Conservation (phyloP, 139 green algal genomes). For the Tetradesmus obliquus region DNA sequence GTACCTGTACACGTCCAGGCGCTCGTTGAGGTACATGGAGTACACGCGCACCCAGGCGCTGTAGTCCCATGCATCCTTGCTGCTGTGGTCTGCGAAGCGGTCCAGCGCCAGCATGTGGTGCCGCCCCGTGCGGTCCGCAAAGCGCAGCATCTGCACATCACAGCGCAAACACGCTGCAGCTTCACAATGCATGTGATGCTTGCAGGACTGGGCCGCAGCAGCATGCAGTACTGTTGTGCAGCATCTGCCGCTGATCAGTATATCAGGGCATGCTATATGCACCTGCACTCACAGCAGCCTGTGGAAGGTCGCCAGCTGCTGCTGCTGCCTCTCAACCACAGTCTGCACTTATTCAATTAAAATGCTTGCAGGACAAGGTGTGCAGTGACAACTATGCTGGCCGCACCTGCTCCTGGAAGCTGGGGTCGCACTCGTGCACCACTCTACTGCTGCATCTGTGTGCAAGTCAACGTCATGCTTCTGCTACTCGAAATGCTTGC, state of each 20-base stretch:
- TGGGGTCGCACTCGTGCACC: conserved; percentile 78
- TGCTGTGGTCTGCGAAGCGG: conserved; percentile 72
- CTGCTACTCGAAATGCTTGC: not conserved
- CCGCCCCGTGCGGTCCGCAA: conserved; percentile 58
- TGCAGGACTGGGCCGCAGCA: not conserved
- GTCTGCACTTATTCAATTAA: not conserved
- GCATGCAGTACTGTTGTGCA: not conserved
- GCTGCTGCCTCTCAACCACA: not conserved
- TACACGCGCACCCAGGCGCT: conserved; percentile 93
- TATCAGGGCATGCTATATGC: not conserved
- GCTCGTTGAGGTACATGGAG: conserved; percentile 92
- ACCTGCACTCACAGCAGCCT: not conserved
- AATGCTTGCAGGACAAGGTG: not conserved
- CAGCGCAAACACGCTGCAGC: not conserved
- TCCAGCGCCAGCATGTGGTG: conserved; percentile 78
- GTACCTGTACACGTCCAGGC: conserved; percentile 73
- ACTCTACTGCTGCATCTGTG: conserved; percentile 66
- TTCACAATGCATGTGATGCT: not conserved
- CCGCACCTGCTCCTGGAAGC: conserved; percentile 75
- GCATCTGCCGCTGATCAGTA: not conserved
- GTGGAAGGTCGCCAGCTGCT: not conserved
- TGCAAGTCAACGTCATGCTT: not conserved
- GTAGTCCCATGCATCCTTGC: conserved; percentile 84
- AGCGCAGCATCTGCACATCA: conserved; percentile 62
- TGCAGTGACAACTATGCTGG: not conserved